Conservation (phyloP, 177 flowering plant genomes). For the Tripterygium wilfordii region DNA sequence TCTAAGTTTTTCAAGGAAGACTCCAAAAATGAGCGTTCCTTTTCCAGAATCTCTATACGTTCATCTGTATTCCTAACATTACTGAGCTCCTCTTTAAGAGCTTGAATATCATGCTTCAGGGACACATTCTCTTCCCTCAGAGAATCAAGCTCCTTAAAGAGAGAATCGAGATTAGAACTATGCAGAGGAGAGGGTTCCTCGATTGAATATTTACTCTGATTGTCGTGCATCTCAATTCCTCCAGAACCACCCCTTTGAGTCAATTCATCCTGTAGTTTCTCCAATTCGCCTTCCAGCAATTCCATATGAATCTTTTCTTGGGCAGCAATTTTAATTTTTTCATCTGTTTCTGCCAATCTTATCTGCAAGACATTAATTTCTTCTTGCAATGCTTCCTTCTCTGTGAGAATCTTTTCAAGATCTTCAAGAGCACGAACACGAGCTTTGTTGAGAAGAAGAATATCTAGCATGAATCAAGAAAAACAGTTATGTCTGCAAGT, state of each 20-base stretch:
- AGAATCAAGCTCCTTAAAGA: slow-evolving; percentile 53
- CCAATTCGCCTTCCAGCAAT: slow-evolving; percentile 62
- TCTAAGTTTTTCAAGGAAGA: slow-evolving; percentile 64
- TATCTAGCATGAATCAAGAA: slow-evolving; percentile 38
- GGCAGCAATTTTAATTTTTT: slow-evolving; percentile 68
- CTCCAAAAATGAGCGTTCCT: slow-evolving; percentile 51
- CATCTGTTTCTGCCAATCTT: slow-evolving; percentile 91
- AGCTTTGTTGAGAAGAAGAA: slow-evolving; percentile 86
- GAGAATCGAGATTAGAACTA: slow-evolving; percentile 20
- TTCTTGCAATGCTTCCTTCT: slow-evolving; percentile 77
- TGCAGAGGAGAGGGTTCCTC: slow-evolving; percentile 12
- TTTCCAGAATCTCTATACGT: slow-evolving; percentile 54
- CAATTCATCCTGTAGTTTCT: slow-evolving; percentile 52
- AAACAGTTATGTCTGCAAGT: neutral
- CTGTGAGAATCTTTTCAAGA: slow-evolving; percentile 62
- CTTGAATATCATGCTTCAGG: slow-evolving; percentile 56
- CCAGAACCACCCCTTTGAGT: slow-evolving; percentile 30
- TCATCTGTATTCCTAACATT: slow-evolving; percentile 53
- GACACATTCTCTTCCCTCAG: slow-evolving; percentile 58
- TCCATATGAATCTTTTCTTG: slow-evolving; percentile 82
- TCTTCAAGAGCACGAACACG: slow-evolving; percentile 76
- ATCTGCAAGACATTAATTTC: slow-evolving; percentile 68
- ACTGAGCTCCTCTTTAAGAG: slow-evolving; percentile 42
- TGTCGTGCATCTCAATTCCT: slow-evolving; percentile 16
- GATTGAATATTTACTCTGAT: slow-evolving; percentile 8